phyloP scores from a whole-genome alignment of 2,329 filamentous ascomycete genomes.

The Drechslera avenae region DNA sequence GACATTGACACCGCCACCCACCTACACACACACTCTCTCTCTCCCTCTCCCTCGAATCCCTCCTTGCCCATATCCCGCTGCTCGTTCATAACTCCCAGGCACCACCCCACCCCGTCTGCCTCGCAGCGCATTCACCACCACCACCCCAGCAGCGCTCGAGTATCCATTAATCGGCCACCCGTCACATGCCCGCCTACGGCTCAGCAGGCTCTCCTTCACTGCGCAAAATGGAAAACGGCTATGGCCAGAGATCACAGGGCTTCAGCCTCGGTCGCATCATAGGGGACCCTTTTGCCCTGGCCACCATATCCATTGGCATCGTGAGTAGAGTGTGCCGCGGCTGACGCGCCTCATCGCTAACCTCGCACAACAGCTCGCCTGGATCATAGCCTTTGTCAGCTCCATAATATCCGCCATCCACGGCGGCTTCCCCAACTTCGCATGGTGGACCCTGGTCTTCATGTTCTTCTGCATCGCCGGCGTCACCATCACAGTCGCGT shows the following conservation, averaged over 20 bases:
- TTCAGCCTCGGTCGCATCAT: slow-evolving; percentile 88
- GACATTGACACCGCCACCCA: slow-evolving; percentile 11
- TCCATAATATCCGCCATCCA: slow-evolving; percentile 74
- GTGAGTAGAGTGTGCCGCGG: slow-evolving; percentile 61
- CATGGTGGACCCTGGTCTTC: slow-evolving; percentile 90
- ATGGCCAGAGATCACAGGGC: slow-evolving; percentile 50
- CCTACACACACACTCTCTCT: too few species aligned
- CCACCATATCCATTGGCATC: slow-evolving; percentile 87
- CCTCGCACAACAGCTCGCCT: slow-evolving; percentile 72
- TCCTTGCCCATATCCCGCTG: too few species aligned
- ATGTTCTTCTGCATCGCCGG: slow-evolving; percentile 82
- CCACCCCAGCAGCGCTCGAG: slow-evolving; percentile 16
- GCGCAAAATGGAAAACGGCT: slow-evolving; percentile 75
- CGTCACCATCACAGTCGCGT: slow-evolving; percentile 80
- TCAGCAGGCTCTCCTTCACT: slow-evolving; percentile 75
- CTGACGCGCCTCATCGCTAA: slow-evolving; percentile 23
- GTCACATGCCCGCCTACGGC: slow-evolving; percentile 72
- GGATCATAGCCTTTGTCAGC: slow-evolving; percentile 89
- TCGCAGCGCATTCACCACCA: slow-evolving; percentile 1
- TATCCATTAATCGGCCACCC: slow-evolving; percentile 50
- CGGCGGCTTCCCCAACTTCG: slow-evolving; percentile 75
- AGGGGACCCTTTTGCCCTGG: slow-evolving; percentile 93
- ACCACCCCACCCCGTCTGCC: neutral
- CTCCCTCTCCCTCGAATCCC: too few species aligned
- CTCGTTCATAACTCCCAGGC: neutral